Evolutionary conservation across 768 basidiomycete species (phyloP), one percentile per base, ranked within the genome.

Genomic region (Lactarius evosmus): DNA sequence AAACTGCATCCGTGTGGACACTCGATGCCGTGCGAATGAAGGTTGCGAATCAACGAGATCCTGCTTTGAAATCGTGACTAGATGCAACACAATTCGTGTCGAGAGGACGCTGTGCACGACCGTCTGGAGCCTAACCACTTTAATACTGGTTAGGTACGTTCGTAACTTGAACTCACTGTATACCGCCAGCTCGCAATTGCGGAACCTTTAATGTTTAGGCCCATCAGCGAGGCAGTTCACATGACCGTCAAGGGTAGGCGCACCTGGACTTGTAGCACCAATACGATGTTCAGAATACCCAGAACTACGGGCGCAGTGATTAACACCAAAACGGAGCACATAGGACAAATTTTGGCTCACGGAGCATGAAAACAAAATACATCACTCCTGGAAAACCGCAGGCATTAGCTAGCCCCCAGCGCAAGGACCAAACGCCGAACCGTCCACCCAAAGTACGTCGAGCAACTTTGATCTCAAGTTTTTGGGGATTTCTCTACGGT

Each of bases 331-430:
- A 27, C 7, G 0, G 0, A 5, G 12, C 14, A 44, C 5, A 33
- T 14, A 17, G n/a, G 9, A 12, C 7, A 51, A 36, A 52, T 14
- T 46, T 14, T 46, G 44, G 14, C 64, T 60, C 33, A 67, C 60
- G 32, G 27, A 66, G 30, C 66, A 67, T 61, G 64, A 66, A 66
- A n/a, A 67, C 51, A 17, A 66, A 67, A 56, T 67, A 67, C 5
- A 67, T 66, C 7, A 61, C 33, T 11, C 66, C 66, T 67, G 16
- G 14, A 4, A 33, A 65, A 56, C 9, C 9, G 16, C 9, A 30
- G 27, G 0, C 8, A 9, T 64, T 25, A 55, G 34, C 38, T 4
- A 8, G n/a, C 30, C 2, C 25, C 4, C 46, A 12, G 19, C 22
- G n/a, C 34, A n/a, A 9, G 17, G 52, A 41, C 9, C 2, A 4